phyloP scores from a whole-genome alignment of 805 yeast species.

The Spathaspora passalidarum region DNA sequence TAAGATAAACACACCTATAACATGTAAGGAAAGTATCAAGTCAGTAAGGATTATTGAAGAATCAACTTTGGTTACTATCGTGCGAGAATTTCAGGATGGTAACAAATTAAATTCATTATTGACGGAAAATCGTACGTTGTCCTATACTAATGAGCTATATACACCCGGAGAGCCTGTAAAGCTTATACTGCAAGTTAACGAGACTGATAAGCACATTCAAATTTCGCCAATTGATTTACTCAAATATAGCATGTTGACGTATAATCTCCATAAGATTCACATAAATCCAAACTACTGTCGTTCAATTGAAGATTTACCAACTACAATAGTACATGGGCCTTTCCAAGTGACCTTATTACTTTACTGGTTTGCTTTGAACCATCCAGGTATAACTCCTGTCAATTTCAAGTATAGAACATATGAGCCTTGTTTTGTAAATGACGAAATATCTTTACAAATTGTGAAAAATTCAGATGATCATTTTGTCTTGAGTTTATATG shows the following conservation, averaged over 20 bases:
- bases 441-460: constrained; percentile 18
- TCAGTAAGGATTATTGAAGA: constrained; percentile 32
- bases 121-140: constrained; percentile 55
- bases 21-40: constrained; percentile 53
- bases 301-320: constrained; percentile 56
- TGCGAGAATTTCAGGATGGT: constrained; percentile 41
- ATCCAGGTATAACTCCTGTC: constrained; percentile 17
- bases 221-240: constrained; percentile 42
- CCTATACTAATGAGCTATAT: constrained; percentile 52
- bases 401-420: constrained; percentile 47
- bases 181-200: background rate
- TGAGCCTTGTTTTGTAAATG: constrained; percentile 45
- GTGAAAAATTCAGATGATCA: background rate
- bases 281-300: constrained; percentile 57
- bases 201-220: background rate
- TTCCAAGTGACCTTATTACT: constrained; percentile 60
- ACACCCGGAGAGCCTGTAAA: background rate
- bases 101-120: constrained; percentile 26
- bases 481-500: constrained; percentile 1
- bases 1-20: constrained; percentile 25
- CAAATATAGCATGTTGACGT: constrained; percentile 71
- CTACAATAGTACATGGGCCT: constrained; percentile 78
- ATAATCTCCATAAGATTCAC: constrained; percentile 84
- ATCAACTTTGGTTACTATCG: constrained; percentile 53
- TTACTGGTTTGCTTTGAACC: constrained; percentile 41